These are phyloP conservation scores for Trichoderma koningii DNA, from an alignment of 2,329 filamentous ascomycete genomes.

Conservation along the genomic window DNA sequence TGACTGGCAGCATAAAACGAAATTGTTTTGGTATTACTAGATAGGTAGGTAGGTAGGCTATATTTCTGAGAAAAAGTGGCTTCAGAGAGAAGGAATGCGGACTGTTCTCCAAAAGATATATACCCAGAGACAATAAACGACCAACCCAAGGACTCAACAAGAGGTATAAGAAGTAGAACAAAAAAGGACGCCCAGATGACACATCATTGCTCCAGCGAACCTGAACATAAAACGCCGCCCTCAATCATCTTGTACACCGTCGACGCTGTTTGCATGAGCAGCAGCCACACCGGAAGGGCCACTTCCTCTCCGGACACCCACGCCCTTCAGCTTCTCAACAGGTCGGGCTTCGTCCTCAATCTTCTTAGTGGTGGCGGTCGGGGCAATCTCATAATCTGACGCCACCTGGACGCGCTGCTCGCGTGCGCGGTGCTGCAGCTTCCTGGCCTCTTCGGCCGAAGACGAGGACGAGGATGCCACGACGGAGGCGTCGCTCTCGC, in stretches of 20 bases:
- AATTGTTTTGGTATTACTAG: background rate
- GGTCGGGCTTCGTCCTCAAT: conserved; percentile 25
- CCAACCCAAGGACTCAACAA: background rate
- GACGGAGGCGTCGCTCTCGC: conserved; percentile 44
- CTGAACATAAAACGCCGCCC: background rate
- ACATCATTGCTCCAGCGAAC: background rate
- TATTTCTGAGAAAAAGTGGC: background rate
- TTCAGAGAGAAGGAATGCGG: background rate
- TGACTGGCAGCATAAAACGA: background rate
- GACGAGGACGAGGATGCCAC: conserved; percentile 29
- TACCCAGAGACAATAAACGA: background rate
- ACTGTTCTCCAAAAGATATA: background rate
- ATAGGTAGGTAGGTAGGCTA: background rate
- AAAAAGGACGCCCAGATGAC: background rate
- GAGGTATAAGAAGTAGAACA: background rate
- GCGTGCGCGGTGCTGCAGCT: conserved; percentile 22
- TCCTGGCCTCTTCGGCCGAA: conserved; percentile 30
- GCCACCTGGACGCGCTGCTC: conserved; percentile 6
- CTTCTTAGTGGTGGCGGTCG: conserved; percentile 2
- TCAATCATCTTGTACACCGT: conserved; percentile 25
- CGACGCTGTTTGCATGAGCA: background rate
- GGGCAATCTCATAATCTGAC: background rate
- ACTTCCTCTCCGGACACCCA: conserved; percentile 32
- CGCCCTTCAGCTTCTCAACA: conserved; percentile 37
- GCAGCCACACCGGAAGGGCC: background rate